These are phyloP conservation scores for Saturnispora sanitii DNA, from an alignment of 805 yeast genomes.

Conservation along the genomic window DNA sequence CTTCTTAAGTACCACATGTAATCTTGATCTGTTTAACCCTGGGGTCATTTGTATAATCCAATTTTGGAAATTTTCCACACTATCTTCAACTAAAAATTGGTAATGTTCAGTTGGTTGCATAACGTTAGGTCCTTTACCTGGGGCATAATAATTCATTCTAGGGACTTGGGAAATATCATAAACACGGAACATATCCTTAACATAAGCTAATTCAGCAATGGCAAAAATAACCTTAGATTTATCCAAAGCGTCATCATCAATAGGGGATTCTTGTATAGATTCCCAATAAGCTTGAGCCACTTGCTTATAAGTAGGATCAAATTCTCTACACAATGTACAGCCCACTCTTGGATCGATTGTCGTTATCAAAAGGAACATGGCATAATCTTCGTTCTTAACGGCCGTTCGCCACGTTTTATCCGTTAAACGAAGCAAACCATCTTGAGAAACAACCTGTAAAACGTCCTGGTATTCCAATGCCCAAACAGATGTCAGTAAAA, in stretches of 20 bases:
- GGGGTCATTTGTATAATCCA: slow-evolving; percentile 10
- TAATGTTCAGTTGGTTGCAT: slow-evolving; percentile 28
- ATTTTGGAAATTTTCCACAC: slow-evolving; percentile 16
- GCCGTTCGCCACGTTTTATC: slow-evolving; percentile 50
- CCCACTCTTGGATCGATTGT: slow-evolving; percentile 66
- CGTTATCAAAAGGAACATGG: slow-evolving; percentile 58
- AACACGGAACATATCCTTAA: slow-evolving; percentile 41
- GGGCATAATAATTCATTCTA: slow-evolving; percentile 37
- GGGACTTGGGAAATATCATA: slow-evolving; percentile 68
- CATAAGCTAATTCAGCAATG: slow-evolving; percentile 57
- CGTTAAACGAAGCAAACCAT: slow-evolving; percentile 28
- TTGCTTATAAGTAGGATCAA: slow-evolving; percentile 52
- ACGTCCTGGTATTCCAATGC: slow-evolving; percentile 18
- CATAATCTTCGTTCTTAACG: slow-evolving; percentile 54
- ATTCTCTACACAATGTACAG: slow-evolving; percentile 63
- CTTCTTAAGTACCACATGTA: slow-evolving; percentile 2
- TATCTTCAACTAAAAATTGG: slow-evolving; percentile 38
- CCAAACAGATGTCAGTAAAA: not conserved
- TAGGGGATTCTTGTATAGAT: slow-evolving; percentile 34
- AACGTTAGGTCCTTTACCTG: slow-evolving; percentile 20
- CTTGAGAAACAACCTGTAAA: slow-evolving; percentile 9
- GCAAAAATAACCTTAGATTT: slow-evolving; percentile 48
- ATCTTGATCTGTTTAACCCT: slow-evolving; percentile 1
- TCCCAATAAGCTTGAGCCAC: slow-evolving; percentile 50
- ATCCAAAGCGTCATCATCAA: slow-evolving; percentile 29